Conservation (phyloP, 495 filamentous ascomycete genomes). For the Haplographium delicatum region DNA sequence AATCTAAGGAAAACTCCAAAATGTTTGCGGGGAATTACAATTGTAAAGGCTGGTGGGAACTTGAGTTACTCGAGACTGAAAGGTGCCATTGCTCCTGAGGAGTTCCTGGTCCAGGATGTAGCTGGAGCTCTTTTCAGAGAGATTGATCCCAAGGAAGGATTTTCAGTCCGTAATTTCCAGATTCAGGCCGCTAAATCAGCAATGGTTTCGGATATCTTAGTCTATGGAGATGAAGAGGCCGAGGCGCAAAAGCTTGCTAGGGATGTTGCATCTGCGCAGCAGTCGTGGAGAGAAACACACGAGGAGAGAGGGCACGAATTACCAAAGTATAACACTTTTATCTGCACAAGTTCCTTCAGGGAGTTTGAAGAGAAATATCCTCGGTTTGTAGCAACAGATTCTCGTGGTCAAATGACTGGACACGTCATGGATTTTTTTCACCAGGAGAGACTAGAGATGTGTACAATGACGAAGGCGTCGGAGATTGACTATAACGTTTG, state of each 20-base stretch:
- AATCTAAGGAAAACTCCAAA: constrained; percentile 65
- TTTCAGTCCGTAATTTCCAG: constrained; percentile 88
- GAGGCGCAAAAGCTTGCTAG: constrained; percentile 63
- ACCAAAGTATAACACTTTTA: constrained; percentile 78
- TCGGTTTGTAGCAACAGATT: constrained; percentile 68
- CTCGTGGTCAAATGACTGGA: constrained; percentile 65
- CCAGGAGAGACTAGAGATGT: constrained; percentile 89
- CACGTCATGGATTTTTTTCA: constrained; percentile 87
- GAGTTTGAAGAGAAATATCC: constrained; percentile 69
- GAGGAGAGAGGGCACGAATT: constrained; percentile 47
- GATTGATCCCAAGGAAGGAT: constrained; percentile 78
- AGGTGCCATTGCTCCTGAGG: constrained; percentile 74
- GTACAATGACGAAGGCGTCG: constrained; percentile 79
- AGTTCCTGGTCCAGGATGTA: constrained; percentile 54
- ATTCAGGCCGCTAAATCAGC: constrained; percentile 91
- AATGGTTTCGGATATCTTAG: constrained; percentile 81
- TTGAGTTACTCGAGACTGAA: constrained; percentile 71
- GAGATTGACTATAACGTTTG: constrained; percentile 87
- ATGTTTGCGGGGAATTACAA: constrained; percentile 73
- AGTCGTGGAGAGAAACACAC: constrained; percentile 62
- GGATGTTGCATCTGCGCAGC: constrained; percentile 69
- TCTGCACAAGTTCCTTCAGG: constrained; percentile 60
- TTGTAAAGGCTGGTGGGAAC: constrained; percentile 87
- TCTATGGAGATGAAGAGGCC: constrained; percentile 72
- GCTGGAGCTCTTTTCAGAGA: constrained; percentile 23